Base-by-base conservation (phyloP, 1,139 yeast genomes). In the Chernovozyma sophiae-reginae region DNA sequence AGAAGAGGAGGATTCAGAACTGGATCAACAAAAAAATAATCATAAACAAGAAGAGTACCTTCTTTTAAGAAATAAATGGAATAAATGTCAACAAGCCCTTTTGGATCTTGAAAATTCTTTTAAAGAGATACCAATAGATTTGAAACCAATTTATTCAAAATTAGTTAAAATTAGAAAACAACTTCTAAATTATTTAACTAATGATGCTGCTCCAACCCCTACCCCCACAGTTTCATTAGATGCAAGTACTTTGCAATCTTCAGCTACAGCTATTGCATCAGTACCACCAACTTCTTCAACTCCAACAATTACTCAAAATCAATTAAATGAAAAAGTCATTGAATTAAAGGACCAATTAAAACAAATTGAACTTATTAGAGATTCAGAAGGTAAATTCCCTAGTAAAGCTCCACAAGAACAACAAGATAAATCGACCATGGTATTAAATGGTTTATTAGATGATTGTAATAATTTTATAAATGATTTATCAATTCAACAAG, bases 381-480 rank as follows among this genome's bases (percentile, higher is more conserved):
- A 68, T 44, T 53, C 53, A 14, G 57, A 55, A 17, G 74, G 66
- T 17, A 61, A 53, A 46, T 69, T 62, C 49, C 55, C 47, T 41
- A 48, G 56, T 30, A 38, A 45, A 10, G 52, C 48, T 28, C 59
- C 49, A 6, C 47, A 54, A 6, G 48, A 51, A 23, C 52, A 53
- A 13, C 51, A 55, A 34, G 46, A 57, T 27, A 51, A 51, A 15
- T 51, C 62, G 3, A 48, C 62, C 19, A 78, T 75, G 37, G 79
- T 82, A 2, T 59, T 83, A 37, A 81, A 82, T 52, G 90, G 90
- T 11, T 62, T 84, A 28, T 62, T 86, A 30, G 96, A 87, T 56
- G 95, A 86, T 54, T 86, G 96, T 56, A 79, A 81, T 52, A 81
- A 81, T 47, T 68, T 87, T 40, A 62, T 87, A 31, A 73, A 73